These are phyloP conservation scores for Lipomyces anomalus DNA, from an alignment of 805 yeast species.

Conservation along the genomic window DNA sequence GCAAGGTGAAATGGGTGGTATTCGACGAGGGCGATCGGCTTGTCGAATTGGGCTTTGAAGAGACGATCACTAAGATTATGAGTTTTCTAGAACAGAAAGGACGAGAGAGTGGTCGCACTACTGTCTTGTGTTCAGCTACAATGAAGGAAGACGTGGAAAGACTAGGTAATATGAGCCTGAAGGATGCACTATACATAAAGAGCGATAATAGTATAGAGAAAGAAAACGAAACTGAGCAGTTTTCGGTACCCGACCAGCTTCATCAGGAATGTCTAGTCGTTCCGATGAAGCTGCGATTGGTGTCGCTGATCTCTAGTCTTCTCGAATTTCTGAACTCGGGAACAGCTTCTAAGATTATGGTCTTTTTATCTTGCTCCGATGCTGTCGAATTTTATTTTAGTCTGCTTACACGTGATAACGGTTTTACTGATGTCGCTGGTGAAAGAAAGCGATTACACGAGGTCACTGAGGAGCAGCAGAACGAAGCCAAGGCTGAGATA, in stretches of 20 bases:
- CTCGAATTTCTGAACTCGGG: slow-evolving; percentile 41
- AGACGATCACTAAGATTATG: slow-evolving; percentile 68
- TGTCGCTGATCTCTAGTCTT: slow-evolving; percentile 65
- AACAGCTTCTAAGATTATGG: slow-evolving; percentile 42
- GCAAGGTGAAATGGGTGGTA: slow-evolving; percentile 77
- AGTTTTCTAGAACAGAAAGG: slow-evolving; percentile 35
- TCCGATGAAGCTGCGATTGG: slow-evolving; percentile 88
- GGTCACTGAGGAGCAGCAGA: slow-evolving; percentile 27
- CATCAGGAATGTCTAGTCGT: slow-evolving; percentile 73
- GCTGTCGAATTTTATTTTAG: slow-evolving; percentile 91
- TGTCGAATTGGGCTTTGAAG: slow-evolving; percentile 95
- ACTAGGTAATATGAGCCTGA: slow-evolving; percentile 70
- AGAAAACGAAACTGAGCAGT: slow-evolving; percentile 7
- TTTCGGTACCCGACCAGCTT: slow-evolving; percentile 83
- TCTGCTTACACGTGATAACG: slow-evolving; percentile 61
- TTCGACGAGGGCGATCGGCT: slow-evolving; percentile 95
- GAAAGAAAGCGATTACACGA: too few species aligned
- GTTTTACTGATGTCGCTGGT: slow-evolving; percentile 1
- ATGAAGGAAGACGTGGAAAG: slow-evolving; percentile 73
- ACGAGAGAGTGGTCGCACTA: slow-evolving; percentile 60
- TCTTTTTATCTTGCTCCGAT: slow-evolving; percentile 89
- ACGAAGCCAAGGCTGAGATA: slow-evolving; percentile 33
- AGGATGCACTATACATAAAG: slow-evolving; percentile 54
- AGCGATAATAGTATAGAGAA: background rate
- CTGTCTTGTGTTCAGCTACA: slow-evolving; percentile 91